Base-by-base conservation (phyloP, 108 stramenopile genomes). In the Parmales sp. region DNA sequence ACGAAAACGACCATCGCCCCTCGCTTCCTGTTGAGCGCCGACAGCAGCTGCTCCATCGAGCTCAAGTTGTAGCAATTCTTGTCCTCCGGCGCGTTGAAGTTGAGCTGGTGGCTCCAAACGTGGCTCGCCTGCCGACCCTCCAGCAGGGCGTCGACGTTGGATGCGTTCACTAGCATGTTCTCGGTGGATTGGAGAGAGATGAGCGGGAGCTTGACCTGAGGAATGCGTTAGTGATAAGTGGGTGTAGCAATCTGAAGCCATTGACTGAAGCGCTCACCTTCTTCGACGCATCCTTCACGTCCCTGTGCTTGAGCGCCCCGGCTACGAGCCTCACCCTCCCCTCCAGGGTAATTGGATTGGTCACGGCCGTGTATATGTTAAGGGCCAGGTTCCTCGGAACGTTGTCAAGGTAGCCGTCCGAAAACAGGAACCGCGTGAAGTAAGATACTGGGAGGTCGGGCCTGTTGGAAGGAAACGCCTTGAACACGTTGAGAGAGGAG, bases 111-210 rank as follows among this genome's bases (percentile, higher is more conserved):
- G 6, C 73, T 71, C 82, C 82, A 83, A 11, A 81, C 38, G 51
- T 83, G 82, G 26, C 50, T 63, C 0, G 72, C 70, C 9, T 43
- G 45, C 45, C 80, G 77, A 6, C 78, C 76, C 31, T 73, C 69
- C n/a, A 83, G 66, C 44, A 81, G 76, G 18, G 75, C 43, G 72
- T 83, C 82, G 23, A 83, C 80, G 36, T 83, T 83, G 51, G 80
- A 64, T 6, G 82, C 64, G 69, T 75, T 75, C 38, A 83, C 72
- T 16, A 83, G 63, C 19, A 71, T 31, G 64, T 81, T 76, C 51
- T 81, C 82, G 26, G 82, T 83, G 37, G 71, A 72, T 45, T 82
- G 78, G 20, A 78, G 3, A 3, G 73, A 34, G 8, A 78, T 48
- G 9, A 78, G 38, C 1, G 77, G 77, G 11, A 78, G n/a, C 13